Evolutionary conservation across 1,284 basidiomycete species (phyloP), one percentile per base, ranked within the genome.

Genomic region (Ganoderma lucidum): DNA sequence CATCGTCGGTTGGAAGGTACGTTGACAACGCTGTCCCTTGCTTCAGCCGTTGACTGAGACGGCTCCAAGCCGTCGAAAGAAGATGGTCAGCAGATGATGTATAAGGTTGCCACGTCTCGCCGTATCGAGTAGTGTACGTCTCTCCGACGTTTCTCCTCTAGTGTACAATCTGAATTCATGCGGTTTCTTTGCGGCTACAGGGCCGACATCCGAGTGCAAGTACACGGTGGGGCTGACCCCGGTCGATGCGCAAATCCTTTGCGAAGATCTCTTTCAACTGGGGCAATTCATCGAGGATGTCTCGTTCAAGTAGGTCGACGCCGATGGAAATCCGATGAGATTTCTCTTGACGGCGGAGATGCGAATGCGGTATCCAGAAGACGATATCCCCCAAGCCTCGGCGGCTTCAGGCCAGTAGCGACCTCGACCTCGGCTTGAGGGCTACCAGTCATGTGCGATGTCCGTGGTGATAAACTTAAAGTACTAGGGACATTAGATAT

Each of bases 271-370:
- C 41, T 12, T 15, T n/a, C 55, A 63, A 14, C 56, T 71, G 17
- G 68, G 68, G 41, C 65, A 65, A 10, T 67, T 65, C 35, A 59
- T 69, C 23, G 68, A 69, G 60, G 68, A 71, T 30, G 68, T 65
- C 10, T 67, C 68, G 8, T 64, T 35, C n/a, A 15, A 30, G 1
- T 63, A 69, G 45, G 53, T 44, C 9, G 63, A 67, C 14, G 19
- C 37, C 1, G 60, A 63, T 37, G 62, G 51, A 41, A n/a, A 62
- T 44, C 66, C 67, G 9, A 66, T 39, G 56, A 53, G 44, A 32
- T 62, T 65, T 23, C 42, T 67, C 28, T 45, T 69, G 41, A 69
- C 66, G 6, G 70, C 63, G 5, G 68, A 71, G 45, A 63, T 67
- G 60, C 68, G 64, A 19, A 45, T 39, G 14, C 37, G 64, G 28